phyloP scores from a whole-genome alignment of 169 alveolate species.

The Besnoitia besnoiti region DNA sequence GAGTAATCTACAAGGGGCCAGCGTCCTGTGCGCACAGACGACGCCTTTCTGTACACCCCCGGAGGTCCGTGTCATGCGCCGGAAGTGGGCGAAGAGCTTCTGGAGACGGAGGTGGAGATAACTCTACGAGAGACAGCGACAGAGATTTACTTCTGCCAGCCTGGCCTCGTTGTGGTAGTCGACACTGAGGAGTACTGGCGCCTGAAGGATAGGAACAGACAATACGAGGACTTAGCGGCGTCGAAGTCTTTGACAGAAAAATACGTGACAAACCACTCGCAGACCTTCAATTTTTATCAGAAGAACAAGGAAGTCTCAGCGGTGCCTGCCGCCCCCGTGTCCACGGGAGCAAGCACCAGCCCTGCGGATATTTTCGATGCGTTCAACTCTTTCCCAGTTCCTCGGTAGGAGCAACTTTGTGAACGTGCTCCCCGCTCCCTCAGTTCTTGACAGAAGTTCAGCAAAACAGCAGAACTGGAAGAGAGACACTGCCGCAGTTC shows the following conservation, averaged over 20 bases:
- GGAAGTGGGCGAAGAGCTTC: neutral
- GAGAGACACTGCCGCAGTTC: too few species aligned
- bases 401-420: slow-evolving; percentile 3
- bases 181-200: slow-evolving; percentile 39
- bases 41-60: neutral
- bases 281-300: slow-evolving; percentile 4
- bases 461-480: too few species aligned
- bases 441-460: too few species aligned
- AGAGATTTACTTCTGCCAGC: slow-evolving; percentile 9
- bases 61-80: neutral
- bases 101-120: neutral
- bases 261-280: slow-evolving; percentile 21
- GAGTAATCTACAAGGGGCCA: too few species aligned
- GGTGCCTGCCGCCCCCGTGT: slow-evolving; percentile 20
- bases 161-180: slow-evolving; percentile 1
- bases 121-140: slow-evolving; percentile 14
- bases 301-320: slow-evolving; percentile 17
- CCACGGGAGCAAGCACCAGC: neutral
- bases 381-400: neutral
- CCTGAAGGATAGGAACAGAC: neutral
- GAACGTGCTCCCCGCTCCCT: too few species aligned
- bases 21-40: neutral
- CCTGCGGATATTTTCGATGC: slow-evolving; percentile 31
- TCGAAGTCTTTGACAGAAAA: neutral
- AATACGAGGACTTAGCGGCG: neutral